Conservation (phyloP, 164 flowering plant genomes). For the Buxus sempervirens region DNA sequence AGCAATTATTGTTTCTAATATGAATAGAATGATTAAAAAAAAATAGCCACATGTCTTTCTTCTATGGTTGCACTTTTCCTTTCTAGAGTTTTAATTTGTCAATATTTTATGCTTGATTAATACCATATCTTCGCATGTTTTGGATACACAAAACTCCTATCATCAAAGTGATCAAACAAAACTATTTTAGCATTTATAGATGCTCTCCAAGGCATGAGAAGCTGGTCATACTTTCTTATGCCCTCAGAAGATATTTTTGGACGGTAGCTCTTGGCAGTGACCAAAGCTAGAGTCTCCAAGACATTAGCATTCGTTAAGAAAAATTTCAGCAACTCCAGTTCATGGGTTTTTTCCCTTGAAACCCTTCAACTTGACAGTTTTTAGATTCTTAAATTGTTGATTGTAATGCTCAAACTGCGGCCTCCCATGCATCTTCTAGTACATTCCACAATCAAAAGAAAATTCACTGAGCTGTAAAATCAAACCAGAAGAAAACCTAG, state of each 20-base stretch:
- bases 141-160: background rate
- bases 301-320: background rate
- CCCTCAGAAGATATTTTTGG: background rate
- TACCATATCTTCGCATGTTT: background rate
- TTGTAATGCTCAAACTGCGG: background rate
- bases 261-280: background rate
- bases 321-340: conserved; percentile 3
- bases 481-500: background rate
- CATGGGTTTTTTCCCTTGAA: background rate
- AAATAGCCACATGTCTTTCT: too few relatives aligned
- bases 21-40: too few relatives aligned
- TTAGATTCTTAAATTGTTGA: background rate
- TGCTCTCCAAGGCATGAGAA: background rate
- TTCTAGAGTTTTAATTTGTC: too few relatives aligned
- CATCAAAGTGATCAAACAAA: background rate
- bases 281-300: conserved; percentile 5
- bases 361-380: conserved; percentile 5
- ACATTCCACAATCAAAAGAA: background rate
- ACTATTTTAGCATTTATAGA: conserved; percentile 3
- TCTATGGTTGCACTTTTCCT: too few relatives aligned
- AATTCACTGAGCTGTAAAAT: background rate
- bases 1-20: too few relatives aligned
- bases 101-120: background rate
- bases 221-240: background rate
- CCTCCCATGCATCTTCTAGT: background rate